A percentile compares a stretch with the other conserved stretches of the same genome.
Conservation (phyloP, 257 asterid species). For the Scutellaria barbata region DNA sequence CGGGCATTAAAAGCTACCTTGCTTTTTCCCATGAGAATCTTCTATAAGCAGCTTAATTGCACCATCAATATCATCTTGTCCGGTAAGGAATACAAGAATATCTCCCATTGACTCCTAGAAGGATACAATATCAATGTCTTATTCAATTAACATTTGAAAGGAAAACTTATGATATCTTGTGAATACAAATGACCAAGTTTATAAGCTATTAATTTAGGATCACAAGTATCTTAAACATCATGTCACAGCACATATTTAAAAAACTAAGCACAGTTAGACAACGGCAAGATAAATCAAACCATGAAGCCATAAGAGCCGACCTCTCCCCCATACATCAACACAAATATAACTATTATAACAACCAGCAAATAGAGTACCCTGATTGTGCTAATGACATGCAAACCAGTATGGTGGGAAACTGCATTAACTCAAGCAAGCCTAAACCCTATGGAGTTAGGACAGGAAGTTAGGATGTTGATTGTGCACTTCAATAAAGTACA, state of each 20-base stretch:
- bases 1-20: conserved; percentile 52
- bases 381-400: conserved; percentile 4
- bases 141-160: background rate
- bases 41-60: conserved; percentile 85
- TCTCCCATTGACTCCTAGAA: conserved; percentile 88
- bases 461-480: background rate
- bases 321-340: background rate
- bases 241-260: background rate
- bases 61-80: conserved; percentile 98
- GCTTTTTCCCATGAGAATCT: conserved; percentile 63
- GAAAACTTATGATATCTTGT: conserved; percentile 1
- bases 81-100: conserved; percentile 89
- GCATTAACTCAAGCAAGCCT: conserved; percentile 3
- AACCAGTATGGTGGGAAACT: background rate
- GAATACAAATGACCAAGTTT: conserved; percentile 8
- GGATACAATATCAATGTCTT: conserved; percentile 29
- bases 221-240: background rate
- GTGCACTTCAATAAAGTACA: background rate
- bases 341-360: background rate
- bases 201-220: background rate
- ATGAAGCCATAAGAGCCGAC: background rate
- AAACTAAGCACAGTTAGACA: background rate
- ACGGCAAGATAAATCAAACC: background rate
- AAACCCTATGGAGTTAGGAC: background rate
- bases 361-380: background rate